These are phyloP conservation scores for Fusarium sp. DNA, from an alignment of 2,329 filamentous ascomycete species.

Conservation along the genomic window DNA sequence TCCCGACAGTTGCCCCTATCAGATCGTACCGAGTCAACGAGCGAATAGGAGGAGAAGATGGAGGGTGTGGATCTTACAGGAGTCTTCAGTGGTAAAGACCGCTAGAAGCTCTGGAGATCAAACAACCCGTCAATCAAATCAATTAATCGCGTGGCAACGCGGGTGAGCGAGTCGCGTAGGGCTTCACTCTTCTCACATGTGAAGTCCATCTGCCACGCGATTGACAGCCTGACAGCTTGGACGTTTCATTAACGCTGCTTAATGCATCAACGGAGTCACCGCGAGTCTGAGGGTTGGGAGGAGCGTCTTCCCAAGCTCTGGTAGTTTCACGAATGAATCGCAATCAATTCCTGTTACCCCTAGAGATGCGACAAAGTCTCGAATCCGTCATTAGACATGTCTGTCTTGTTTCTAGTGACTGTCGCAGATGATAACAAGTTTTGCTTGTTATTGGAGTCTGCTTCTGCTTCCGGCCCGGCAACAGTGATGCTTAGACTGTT, in stretches of 20 bases:
- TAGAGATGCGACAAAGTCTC: neutral
- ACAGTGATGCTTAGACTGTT: slow-evolving; percentile 4
- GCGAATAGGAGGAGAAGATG: slow-evolving; percentile 1
- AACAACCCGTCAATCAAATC: neutral
- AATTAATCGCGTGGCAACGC: slow-evolving; percentile 2
- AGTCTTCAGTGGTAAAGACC: neutral
- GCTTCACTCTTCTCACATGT: neutral
- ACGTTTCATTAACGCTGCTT: slow-evolving; percentile 20
- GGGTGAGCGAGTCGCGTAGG: slow-evolving; percentile 28
- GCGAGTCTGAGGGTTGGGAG: slow-evolving; percentile 6
- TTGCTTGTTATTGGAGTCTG: slow-evolving; percentile 2
- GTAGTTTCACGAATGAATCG: slow-evolving; percentile 22
- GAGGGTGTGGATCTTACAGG: slow-evolving; percentile 12
- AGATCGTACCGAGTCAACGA: neutral
- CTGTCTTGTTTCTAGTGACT: slow-evolving; percentile 5
- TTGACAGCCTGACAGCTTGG: slow-evolving; percentile 36
- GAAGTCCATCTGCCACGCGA: slow-evolving; percentile 29
- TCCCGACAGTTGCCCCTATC: slow-evolving; percentile 8
- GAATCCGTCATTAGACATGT: slow-evolving; percentile 14
- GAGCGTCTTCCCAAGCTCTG: neutral
- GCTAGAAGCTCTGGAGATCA: neutral
- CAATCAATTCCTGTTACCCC: neutral
- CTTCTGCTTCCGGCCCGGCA: slow-evolving; percentile 17
- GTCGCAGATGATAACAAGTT: slow-evolving; percentile 16
- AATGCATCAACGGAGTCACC: slow-evolving; percentile 22